Evolutionary conservation across 1,139 yeast species (phyloP).

Genomic region (Yamadazyma pseudoaaseri): DNA sequence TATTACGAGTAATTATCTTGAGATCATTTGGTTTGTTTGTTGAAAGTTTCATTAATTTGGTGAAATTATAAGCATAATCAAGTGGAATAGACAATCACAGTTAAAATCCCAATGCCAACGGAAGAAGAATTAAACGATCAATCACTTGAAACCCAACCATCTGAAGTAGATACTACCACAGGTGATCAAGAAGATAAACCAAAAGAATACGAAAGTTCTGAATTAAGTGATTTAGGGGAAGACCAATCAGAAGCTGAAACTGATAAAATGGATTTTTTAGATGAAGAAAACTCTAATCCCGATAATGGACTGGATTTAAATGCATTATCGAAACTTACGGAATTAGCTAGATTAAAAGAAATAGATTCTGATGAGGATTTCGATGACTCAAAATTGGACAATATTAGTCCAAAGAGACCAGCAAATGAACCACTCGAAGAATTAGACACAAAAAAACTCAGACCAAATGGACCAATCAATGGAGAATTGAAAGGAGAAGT

Average conservation of each 20-base stretch:
- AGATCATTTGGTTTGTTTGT: too few relatives aligned
- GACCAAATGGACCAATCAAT: slow-evolving; percentile 8
- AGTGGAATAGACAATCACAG: too few relatives aligned
- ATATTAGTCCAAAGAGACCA: slow-evolving; percentile 9
- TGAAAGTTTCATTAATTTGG: too few relatives aligned
- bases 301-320: slow-evolving; percentile 38
- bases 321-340: slow-evolving; percentile 40
- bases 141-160: neutral
- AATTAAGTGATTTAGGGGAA: slow-evolving; percentile 59
- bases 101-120: slow-evolving; percentile 4
- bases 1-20: too few relatives aligned
- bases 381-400: slow-evolving; percentile 10
- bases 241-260: slow-evolving; percentile 79
- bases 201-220: slow-evolving; percentile 36
- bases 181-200: slow-evolving; percentile 1
- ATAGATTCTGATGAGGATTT: slow-evolving; percentile 33
- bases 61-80: too few relatives aligned
- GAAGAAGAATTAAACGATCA: slow-evolving; percentile 1
- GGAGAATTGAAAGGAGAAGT: slow-evolving; percentile 4
- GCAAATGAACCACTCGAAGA: slow-evolving; percentile 14
- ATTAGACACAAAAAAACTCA: neutral
- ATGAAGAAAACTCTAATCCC: slow-evolving; percentile 30
- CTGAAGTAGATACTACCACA: neutral
- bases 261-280: slow-evolving; percentile 64
- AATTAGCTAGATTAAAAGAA: slow-evolving; percentile 41